Percentiles rank a stretch among this genome's conserved stretches.
Evolutionary conservation across 2,329 filamentous ascomycete species (phyloP).

Genomic region (Hypomyces rosellus): DNA sequence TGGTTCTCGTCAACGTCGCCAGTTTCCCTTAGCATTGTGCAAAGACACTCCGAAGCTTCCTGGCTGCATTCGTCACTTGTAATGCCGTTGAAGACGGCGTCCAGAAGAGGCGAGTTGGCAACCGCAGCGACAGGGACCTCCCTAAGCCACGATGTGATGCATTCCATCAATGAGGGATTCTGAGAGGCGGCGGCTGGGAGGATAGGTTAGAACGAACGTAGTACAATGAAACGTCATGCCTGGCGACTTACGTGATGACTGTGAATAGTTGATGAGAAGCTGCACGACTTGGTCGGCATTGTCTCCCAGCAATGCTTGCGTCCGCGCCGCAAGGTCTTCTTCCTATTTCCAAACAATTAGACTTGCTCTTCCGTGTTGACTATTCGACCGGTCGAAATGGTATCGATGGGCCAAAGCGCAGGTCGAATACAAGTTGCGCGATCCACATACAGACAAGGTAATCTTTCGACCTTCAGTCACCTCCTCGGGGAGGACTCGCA

Average conservation of each 20-base stretch:
- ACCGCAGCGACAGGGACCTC: constrained; percentile 83
- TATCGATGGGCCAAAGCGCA: constrained; percentile 26
- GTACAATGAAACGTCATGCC: background rate
- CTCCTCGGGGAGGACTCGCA: constrained; percentile 95
- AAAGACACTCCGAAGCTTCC: constrained; percentile 85
- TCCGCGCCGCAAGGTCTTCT: constrained; percentile 84
- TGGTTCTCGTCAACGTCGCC: constrained; percentile 88
- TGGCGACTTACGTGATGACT: constrained; percentile 69
- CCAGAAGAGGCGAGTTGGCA: constrained; percentile 77
- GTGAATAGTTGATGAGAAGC: constrained; percentile 82
- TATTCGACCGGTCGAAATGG: constrained; percentile 28
- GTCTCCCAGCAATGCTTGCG: constrained; percentile 80
- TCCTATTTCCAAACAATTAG: constrained; percentile 60
- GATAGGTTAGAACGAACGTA: background rate
- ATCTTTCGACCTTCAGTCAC: constrained; percentile 99
- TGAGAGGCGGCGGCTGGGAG: constrained; percentile 63
- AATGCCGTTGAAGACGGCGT: constrained; percentile 72
- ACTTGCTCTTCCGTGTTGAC: constrained; percentile 17
- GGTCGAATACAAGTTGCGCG: constrained; percentile 41
- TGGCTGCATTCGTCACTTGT: constrained; percentile 73
- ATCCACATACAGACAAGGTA: constrained; percentile 93
- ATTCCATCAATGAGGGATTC: constrained; percentile 88
- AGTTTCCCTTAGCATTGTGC: constrained; percentile 86
- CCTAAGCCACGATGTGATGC: constrained; percentile 92
- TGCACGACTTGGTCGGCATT: constrained; percentile 84